Evolutionary conservation across 345 rosid species (phyloP), one percentile per base, ranked within the genome.

Genomic region (Raphanus sativus): DNA sequence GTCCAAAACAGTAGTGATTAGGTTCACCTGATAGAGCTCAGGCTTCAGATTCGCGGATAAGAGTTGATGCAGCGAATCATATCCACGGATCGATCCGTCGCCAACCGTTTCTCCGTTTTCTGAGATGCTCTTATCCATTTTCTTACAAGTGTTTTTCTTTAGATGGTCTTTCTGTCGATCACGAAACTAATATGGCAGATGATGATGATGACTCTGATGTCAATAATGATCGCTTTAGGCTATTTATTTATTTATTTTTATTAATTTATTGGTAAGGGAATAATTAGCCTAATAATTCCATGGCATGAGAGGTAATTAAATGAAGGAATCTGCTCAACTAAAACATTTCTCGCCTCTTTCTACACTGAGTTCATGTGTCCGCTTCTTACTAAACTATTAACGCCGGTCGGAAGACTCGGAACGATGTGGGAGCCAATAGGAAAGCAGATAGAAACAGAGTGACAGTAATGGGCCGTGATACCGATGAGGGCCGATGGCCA

Each of bases 1-100:
- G n/a, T n/a, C n/a, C n/a, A n/a, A n/a, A n/a, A n/a, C n/a, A n/a
- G n/a, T n/a, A n/a, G n/a, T n/a, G n/a, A n/a, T n/a, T n/a, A n/a
- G n/a, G n/a, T n/a, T n/a, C 71, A 88, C 98, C 98, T 86, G 88
- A 74, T 79, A 92, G 71, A 90, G 74, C 62, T 90, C 87, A 64
- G 97, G 98, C 63, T 86, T 74, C 81, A 94, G 98, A 84, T 94
- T 92, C 8, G 81, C 69, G 6, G 87, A 81, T 25, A 94, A 82
- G 81, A 94, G 95, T 52, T 80, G 86, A 55, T 88, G 85, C 48
- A 92, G 88, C 3, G 98, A 92, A 7, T 94, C 91, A 75, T 90
- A 87, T 40, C 98, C 98, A 74, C 91, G 84, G 70, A 89, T 80
- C 4, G 98, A 87, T 70, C 93, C 95, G 26, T 85, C 86, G 42